Base-by-base conservation (phyloP, 2,329 filamentous ascomycete genomes). In the Diplodia intermedia region DNA sequence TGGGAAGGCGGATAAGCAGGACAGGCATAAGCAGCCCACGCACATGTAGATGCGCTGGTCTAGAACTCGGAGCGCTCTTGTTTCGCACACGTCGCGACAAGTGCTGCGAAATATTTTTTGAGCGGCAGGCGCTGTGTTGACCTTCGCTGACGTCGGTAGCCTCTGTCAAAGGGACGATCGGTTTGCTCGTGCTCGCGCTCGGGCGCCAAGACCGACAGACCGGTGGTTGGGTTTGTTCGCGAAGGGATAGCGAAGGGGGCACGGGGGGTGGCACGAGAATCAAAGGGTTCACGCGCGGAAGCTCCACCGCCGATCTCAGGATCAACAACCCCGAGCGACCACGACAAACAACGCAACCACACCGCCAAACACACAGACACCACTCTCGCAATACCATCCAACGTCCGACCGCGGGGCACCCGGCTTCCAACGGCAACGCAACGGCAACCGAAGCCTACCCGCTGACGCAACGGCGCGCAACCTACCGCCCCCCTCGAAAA, bases 271-370 rank as follows among this genome's bases (percentile, higher is more conserved):
- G 36, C 29, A 57, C 54, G 26, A 38, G 57, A 49, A 31, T n/a
- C 31, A 31, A 36, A 63, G 60, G 60, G 60, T 63, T 57, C 55
- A 26, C 55, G 53, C 60, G 47, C 43, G 29, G 26, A 50, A 36
- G 33, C 65, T 57, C 55, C 65, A 67, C 65, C 55, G 54, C 65
- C 65, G 65, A 67, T 61, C 54, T 9, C 65, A n/a, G 15, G 43
- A 63, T 63, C 60, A 50, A 57, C 49, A 20, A 40, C 12, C 61
- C 29, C 61, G 31, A 23, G 20, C 60, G 20, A 54, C 33, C 60
- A 36, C 60, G 26, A 63, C 61, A 65, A 56, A 36, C 65, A 66
- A 53, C 52, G 23, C 52, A 40, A 31, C 54, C 26, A 62, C 57
- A 62, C 57, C 57, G 57, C 63, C 52, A 66, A 66, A 56, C 63